Percentiles rank a stretch among this genome's conserved stretches.
Conservation (phyloP, 2,329 filamentous ascomycete genomes). For the Aspergillus proliferans region DNA sequence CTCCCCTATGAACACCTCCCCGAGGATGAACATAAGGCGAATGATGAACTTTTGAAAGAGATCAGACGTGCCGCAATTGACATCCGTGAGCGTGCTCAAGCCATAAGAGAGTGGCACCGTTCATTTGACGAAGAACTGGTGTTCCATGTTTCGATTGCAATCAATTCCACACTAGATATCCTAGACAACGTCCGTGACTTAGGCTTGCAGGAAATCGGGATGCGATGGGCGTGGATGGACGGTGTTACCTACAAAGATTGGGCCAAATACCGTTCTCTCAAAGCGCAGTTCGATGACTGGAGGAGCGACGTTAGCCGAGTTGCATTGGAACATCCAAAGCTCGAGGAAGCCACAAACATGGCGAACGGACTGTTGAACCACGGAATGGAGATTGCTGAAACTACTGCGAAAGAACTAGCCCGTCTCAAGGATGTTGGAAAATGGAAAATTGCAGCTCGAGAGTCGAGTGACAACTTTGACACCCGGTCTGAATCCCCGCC, state of each 20-base stretch:
- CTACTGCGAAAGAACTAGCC: slow-evolving; percentile 71
- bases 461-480: slow-evolving; percentile 73
- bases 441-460: slow-evolving; percentile 73
- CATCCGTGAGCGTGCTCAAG: slow-evolving; percentile 72
- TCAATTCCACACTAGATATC: slow-evolving; percentile 75
- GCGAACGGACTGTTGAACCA: slow-evolving; percentile 66
- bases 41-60: slow-evolving; percentile 47
- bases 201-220: slow-evolving; percentile 83
- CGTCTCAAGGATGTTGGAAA: slow-evolving; percentile 75
- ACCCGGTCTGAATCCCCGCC: slow-evolving; percentile 46
- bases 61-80: slow-evolving; percentile 63
- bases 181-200: slow-evolving; percentile 76
- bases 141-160: slow-evolving; percentile 61
- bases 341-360: slow-evolving; percentile 61
- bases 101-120: slow-evolving; percentile 69
- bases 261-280: slow-evolving; percentile 87
- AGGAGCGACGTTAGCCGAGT: slow-evolving; percentile 71
- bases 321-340: slow-evolving; percentile 65
- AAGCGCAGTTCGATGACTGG: slow-evolving; percentile 77
- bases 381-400: slow-evolving; percentile 73
- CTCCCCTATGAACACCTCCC: slow-evolving; percentile 56
- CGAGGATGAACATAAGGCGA: slow-evolving; percentile 45
- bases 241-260: slow-evolving; percentile 96
- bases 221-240: slow-evolving; percentile 92
- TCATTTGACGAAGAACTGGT: slow-evolving; percentile 65